phyloP scores from a whole-genome alignment of 768 basidiomycete species.

The Mycena galopus region DNA sequence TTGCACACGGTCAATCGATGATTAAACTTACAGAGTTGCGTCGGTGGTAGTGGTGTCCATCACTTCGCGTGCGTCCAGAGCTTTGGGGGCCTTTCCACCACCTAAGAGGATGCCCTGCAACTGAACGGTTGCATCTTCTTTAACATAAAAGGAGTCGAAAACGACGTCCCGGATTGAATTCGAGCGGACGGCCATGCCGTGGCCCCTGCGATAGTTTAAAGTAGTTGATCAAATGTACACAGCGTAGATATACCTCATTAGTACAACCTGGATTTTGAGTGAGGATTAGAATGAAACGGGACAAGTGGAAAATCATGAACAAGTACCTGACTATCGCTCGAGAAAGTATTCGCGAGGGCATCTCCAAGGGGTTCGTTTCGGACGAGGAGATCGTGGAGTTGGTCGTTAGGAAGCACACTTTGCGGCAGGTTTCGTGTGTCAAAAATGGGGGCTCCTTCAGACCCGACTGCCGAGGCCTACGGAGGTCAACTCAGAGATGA shows the following conservation, averaged over 20 bases:
- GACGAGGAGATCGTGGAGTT: slow-evolving; percentile 35
- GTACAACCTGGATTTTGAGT: slow-evolving; percentile 25
- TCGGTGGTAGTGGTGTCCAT: slow-evolving; percentile 31
- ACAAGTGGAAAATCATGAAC: slow-evolving; percentile 25
- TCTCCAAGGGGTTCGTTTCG: slow-evolving; percentile 36
- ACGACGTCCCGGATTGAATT: slow-evolving; percentile 36
- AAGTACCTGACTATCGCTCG: slow-evolving; percentile 28
- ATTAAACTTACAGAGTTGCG: slow-evolving; percentile 28
- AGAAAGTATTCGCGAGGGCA: slow-evolving; percentile 36
- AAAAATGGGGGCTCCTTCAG: slow-evolving; percentile 36
- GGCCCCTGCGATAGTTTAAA: slow-evolving; percentile 21
- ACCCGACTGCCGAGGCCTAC: slow-evolving; percentile 26
- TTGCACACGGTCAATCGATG: not conserved
- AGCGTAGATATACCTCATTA: slow-evolving; percentile 30
- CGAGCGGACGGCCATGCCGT: slow-evolving; percentile 39
- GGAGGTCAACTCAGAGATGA: not conserved
- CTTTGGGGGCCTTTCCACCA: slow-evolving; percentile 22
- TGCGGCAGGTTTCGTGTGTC: slow-evolving; percentile 30
- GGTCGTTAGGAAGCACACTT: slow-evolving; percentile 24
- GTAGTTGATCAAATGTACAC: not conserved
- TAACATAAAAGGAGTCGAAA: slow-evolving; percentile 37
- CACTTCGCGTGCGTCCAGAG: slow-evolving; percentile 31
- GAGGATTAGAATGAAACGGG: not conserved
- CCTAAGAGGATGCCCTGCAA: slow-evolving; percentile 34
- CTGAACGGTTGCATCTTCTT: slow-evolving; percentile 37